Evolutionary conservation across 163 green algal species (phyloP), one percentile per base, ranked within the genome.

Genomic region (Volvox carteri): DNA sequence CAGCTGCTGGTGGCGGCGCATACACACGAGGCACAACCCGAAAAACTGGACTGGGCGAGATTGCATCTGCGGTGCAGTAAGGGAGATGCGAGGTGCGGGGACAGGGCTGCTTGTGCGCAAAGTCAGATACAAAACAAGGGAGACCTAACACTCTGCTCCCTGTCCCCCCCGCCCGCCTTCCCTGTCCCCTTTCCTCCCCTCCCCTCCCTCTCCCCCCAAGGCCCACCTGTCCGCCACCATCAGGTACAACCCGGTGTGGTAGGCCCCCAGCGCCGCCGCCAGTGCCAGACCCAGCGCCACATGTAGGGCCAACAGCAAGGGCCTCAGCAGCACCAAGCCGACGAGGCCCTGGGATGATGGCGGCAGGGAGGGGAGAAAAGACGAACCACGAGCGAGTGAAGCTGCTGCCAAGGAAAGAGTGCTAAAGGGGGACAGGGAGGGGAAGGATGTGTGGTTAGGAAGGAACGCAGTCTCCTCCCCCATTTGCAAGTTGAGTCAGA

Each of bases 1-100:
- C 79, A 86, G 60, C n/a, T 78, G 79, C 28, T 52, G 79, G 62
- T 37, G 60, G 62, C 60, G n/a, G 79, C 79, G 79, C 79, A 86
- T 60, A 44, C 16, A 44, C 79, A 86, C 19, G 28, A 33, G 28
- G 30, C 19, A 60, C 79, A 86, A 46, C 79, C 79, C 1, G 6
- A 0, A 42, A 68, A 86, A 30, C 37, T 62, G 16, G 65, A 42
- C 42, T 78, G 79, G 16, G 44, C 33, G n/a, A n/a, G 79, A 11
- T 86, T 44, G n/a, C 79, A 86, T 28, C 73, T 80, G 73, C 9
- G 58, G 58, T 8, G 18, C 58, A 23, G 23, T 9, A 39, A 56
- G 16, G 37, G 16, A 23, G 39, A 9, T 1, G 39, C 7, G 39
- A 21, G 5, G 70, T 46, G 39, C 1, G 37, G 70, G 3, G 8